Evolutionary conservation across 257 asterid genomes (phyloP).

Genomic region (Capsicum rhomboideum): DNA sequence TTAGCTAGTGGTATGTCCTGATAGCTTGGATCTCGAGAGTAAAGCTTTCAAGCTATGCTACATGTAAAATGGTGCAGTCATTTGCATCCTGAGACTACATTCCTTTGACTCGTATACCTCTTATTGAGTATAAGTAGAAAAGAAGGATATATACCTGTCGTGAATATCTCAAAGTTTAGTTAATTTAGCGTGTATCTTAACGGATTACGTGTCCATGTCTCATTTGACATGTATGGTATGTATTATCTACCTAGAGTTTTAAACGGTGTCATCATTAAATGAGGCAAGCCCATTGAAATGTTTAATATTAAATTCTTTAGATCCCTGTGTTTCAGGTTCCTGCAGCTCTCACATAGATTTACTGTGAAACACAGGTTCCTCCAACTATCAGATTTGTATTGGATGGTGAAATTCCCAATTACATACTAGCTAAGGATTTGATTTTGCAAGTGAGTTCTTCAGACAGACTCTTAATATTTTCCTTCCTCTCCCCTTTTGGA

Average conservation of each 20-base stretch:
- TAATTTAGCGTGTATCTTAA: background rate
- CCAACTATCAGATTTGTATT: conserved; percentile 87
- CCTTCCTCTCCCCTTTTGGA: background rate
- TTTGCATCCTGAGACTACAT: too few species aligned
- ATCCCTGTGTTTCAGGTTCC: background rate
- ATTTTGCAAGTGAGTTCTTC: conserved; percentile 73
- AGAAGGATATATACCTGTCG: too few species aligned
- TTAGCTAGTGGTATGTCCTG: too few species aligned
- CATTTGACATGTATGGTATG: background rate
- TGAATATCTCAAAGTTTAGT: too few species aligned
- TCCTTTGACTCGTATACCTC: too few species aligned
- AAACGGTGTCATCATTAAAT: background rate
- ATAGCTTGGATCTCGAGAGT: too few species aligned
- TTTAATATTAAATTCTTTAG: background rate
- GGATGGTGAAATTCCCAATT: conserved; percentile 97
- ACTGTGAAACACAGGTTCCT: conserved; percentile 60
- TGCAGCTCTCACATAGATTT: background rate
- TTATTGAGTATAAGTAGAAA: too few species aligned
- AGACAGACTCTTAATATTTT: background rate
- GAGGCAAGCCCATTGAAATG: background rate
- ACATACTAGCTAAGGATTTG: conserved; percentile 92
- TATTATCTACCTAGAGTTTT: background rate
- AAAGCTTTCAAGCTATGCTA: too few species aligned
- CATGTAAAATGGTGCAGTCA: too few species aligned
- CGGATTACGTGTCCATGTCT: background rate